Conservation (phyloP, 2,329 filamentous ascomycete species). For the Aspergillus unguis region DNA sequence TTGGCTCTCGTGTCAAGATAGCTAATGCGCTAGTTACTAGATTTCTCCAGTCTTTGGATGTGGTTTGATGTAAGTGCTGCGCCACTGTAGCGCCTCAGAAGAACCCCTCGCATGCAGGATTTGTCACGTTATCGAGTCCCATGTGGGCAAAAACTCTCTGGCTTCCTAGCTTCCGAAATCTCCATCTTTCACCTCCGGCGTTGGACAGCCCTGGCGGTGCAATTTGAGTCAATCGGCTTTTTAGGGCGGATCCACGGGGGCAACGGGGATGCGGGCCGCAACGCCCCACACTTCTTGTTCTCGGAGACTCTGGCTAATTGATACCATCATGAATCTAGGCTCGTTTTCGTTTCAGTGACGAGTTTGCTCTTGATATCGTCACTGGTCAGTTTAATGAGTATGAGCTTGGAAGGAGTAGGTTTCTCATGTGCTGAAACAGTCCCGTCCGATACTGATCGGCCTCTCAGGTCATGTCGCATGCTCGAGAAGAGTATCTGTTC, state of each 20-base stretch:
- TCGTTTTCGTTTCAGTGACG: slow-evolving; percentile 59
- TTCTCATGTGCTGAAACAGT: background rate
- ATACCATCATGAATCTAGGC: slow-evolving; percentile 32
- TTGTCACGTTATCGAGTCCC: slow-evolving; percentile 33
- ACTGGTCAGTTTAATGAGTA: slow-evolving; percentile 56
- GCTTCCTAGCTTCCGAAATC: background rate
- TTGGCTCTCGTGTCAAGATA: slow-evolving; percentile 39
- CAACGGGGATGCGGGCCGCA: slow-evolving; percentile 5
- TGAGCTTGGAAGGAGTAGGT: slow-evolving; percentile 54
- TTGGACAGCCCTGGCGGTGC: slow-evolving; percentile 1
- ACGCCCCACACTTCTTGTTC: slow-evolving; percentile 16
- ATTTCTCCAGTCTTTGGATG: slow-evolving; percentile 42
- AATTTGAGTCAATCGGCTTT: background rate
- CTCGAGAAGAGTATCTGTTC: slow-evolving; percentile 60
- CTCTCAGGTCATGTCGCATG: slow-evolving; percentile 57
- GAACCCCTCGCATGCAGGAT: slow-evolving; percentile 28
- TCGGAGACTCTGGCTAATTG: slow-evolving; percentile 2
- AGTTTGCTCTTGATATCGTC: slow-evolving; percentile 61
- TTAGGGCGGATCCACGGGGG: background rate
- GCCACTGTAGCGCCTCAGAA: slow-evolving; percentile 20
- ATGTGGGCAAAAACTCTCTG: slow-evolving; percentile 8
- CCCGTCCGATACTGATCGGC: slow-evolving; percentile 1
- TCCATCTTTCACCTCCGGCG: slow-evolving; percentile 1
- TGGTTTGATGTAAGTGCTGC: slow-evolving; percentile 38
- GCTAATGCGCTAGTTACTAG: slow-evolving; percentile 38